Base-by-base conservation (phyloP, 2,329 filamentous ascomycete species). In the Fusarium chaquense region DNA sequence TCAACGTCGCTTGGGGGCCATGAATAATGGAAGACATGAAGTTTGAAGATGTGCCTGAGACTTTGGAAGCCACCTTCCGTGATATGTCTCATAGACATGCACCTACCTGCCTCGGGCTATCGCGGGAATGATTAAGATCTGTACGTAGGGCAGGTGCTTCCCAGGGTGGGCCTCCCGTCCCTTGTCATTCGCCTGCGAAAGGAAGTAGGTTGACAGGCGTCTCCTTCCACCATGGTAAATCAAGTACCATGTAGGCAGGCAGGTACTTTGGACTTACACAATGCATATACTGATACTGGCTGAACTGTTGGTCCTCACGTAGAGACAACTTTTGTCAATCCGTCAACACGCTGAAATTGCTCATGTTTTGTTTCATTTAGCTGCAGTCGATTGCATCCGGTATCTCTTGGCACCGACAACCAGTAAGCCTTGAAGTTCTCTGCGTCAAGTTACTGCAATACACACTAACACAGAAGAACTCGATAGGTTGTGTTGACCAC, bases 401-500 rank as follows among this genome's bases (percentile, higher is more conserved):
- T 35, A n/a, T 52, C 30, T 32, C 18, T 22, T 47, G 30, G 28
- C 24, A 45, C 33, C 28, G 36, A 46, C n/a, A 50, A 36, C 44
- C 40, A 43, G 40, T 24, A 45, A 26, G 36, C 28, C 61, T 36
- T 49, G 36, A 62, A 36, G 22, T 44, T 63, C 32, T 43, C 24
- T 65, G 33, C 41, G 58, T 64, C 41, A 46, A 60, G 35, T 26
- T 35, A 18, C 46, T 35, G 15, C 32, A 60, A 49, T 51, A 61
- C 16, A 33, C 38, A 32, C n/a, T n/a, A 40, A 40, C 38, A 46
- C 26, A 38, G 45, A 28, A 45, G 35, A 54, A 32, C 41, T 46
- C 45, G 53, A 54, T 45, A 53, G 58, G 58, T 64, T 72, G 72
- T 73, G 72, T 74, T 64, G 73, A 65, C 68, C 70, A 74, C 70